A percentile compares a stretch with the other conserved stretches of the same genome.
phyloP scores from a whole-genome alignment of 2,329 filamentous ascomycete species.

The Helicocarpus griseus region DNA sequence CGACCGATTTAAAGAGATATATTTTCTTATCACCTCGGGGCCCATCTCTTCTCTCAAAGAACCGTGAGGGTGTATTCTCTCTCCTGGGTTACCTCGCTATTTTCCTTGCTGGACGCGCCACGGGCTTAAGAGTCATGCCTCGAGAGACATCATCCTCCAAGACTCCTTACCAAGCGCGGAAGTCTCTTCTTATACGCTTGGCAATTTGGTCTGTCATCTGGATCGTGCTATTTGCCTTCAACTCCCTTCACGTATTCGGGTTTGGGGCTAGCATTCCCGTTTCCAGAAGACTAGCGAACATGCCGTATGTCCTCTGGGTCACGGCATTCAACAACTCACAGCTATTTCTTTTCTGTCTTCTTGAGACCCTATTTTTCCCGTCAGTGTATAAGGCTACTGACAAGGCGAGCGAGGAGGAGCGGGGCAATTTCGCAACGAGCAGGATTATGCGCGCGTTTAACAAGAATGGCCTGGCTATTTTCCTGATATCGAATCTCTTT shows the following conservation, averaged over 20 bases:
- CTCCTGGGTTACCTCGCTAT: constrained; percentile 91
- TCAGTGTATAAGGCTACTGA: constrained; percentile 51
- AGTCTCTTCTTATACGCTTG: constrained; percentile 55
- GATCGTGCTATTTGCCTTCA: constrained; percentile 58
- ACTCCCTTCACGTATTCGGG: constrained; percentile 60
- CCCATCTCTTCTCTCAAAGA: constrained; percentile 71
- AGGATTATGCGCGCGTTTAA: constrained; percentile 76
- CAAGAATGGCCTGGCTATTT: constrained; percentile 74
- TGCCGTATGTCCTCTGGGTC: constrained; percentile 90
- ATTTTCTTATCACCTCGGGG: constrained; percentile 70
- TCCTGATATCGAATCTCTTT: constrained; percentile 77
- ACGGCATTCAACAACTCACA: constrained; percentile 84
- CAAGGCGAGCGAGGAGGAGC: constrained; percentile 50
- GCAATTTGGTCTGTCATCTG: constrained; percentile 57
- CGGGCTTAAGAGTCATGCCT: constrained; percentile 71
- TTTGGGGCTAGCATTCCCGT: constrained; percentile 57
- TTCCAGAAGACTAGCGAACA: constrained; percentile 81
- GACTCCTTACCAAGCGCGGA: constrained; percentile 34
- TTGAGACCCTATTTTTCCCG: constrained; percentile 73
- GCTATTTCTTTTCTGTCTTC: constrained; percentile 63
- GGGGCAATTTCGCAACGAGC: constrained; percentile 63
- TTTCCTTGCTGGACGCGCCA: constrained; percentile 79
- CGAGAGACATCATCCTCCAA: constrained; percentile 40
- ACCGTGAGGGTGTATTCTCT: constrained; percentile 90
- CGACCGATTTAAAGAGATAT: constrained; percentile 67